Base-by-base conservation (phyloP, 2,329 filamentous ascomycete genomes). In the Apiospora aurea region DNA sequence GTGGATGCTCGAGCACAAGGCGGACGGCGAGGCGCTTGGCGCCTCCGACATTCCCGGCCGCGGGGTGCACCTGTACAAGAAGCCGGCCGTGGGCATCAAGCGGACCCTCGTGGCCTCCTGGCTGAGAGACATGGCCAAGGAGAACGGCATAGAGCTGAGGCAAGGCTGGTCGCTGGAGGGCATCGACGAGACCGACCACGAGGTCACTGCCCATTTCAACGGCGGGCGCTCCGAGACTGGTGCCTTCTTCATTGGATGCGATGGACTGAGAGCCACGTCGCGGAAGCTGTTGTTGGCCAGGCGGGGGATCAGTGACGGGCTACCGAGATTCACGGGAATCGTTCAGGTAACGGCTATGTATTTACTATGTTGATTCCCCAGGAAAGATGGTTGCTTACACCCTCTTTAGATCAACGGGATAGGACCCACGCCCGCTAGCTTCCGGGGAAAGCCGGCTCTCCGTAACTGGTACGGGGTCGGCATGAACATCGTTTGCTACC, bases 101-200 rank as follows among this genome's bases (percentile, higher is more conserved):
- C 69, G 77, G 26, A 77, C 77, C 1, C 64, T 66, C 5, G 24
- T 79, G 16, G 78, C 76, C 11, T 51, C 76, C 10, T 73, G 71
- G 61, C 69, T 75, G 0, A 0, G 14, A 16, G 44, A 21, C 16
- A 4, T 46, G 16, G 44, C 18, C 44, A 46, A 18, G 16, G 74
- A 76, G 38, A 67, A 68, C 8, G 73, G 69, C 16, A 72, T 78
- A 24, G 76, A 78, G 44, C 49, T 77, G 2, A 57, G 77, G 43
- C 73, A 78, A 61, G 77, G 77, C 13, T 78, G 77, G 77, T 74
- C 72, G 38, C 74, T 79, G 24, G 70, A 73, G 24, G 71, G 71
- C 26, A 75, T 79, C 8, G 24, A 71, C 21, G 76, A 78, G 43
- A 69, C 70, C 10, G 57, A 74, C 11, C 67, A 74, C 8, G 73